phyloP scores from a whole-genome alignment of 164 flowering plant genomes.

The Protea cynaroides region DNA sequence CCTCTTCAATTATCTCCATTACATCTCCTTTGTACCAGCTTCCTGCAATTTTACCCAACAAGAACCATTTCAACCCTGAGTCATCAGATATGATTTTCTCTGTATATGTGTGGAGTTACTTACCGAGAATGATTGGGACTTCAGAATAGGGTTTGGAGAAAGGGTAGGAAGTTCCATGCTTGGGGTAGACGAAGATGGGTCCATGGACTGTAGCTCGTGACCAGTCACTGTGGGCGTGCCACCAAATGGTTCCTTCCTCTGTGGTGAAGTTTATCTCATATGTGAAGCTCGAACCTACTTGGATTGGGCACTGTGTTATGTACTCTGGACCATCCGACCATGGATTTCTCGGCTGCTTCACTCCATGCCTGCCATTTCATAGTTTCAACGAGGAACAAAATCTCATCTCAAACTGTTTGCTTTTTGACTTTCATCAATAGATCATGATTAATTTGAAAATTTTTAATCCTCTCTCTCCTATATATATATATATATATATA shows the following conservation, averaged over 20 bases:
- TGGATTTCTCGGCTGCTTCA: background rate
- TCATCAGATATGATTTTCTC: no score
- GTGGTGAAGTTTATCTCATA: background rate
- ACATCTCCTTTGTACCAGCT: conserved; percentile 27
- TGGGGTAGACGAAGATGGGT: background rate
- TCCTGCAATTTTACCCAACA: background rate
- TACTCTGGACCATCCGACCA: background rate
- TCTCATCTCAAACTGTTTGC: no score
- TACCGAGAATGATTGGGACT: background rate
- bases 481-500: no score
- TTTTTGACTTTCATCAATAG: no score
- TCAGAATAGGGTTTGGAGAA: background rate
- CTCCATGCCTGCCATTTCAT: background rate
- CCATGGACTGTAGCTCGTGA: background rate
- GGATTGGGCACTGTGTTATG: background rate
- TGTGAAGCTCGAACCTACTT: background rate
- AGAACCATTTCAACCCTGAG: no score
- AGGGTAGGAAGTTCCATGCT: background rate
- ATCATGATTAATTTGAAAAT: no score
- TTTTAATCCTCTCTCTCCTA: no score
- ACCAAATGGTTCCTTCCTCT: background rate
- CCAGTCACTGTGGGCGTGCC: background rate
- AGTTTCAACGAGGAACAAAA: no score
- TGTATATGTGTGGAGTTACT: background rate
- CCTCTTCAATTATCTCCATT: conserved; percentile 12